Evolutionary conservation across 495 filamentous ascomycete species (phyloP).

Genomic region (Penicillium crystallinum): DNA sequence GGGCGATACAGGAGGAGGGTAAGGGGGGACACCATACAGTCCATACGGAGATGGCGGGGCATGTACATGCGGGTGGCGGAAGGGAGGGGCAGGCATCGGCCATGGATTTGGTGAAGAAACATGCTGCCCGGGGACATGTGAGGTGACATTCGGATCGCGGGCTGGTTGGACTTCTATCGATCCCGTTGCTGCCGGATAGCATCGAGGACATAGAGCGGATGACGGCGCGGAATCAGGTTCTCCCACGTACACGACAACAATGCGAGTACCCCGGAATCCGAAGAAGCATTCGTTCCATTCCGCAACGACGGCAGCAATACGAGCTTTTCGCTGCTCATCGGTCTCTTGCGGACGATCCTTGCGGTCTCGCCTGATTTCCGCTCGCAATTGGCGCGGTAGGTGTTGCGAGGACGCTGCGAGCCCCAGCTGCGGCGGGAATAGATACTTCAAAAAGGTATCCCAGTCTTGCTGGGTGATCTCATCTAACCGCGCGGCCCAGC

Average conservation of each 20-base stretch:
- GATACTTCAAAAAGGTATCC: slow-evolving; percentile 46
- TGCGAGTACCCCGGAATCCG: slow-evolving; percentile 33
- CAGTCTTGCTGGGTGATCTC: slow-evolving; percentile 47
- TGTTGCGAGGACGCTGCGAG: slow-evolving; percentile 37
- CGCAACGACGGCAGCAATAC: slow-evolving; percentile 39
- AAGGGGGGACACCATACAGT: slow-evolving; percentile 16
- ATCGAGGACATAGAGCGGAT: slow-evolving; percentile 41
- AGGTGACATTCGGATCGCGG: slow-evolving; percentile 5
- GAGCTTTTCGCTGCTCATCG: slow-evolving; percentile 35
- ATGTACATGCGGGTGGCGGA: slow-evolving; percentile 7
- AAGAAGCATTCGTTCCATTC: slow-evolving; percentile 54
- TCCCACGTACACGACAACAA: slow-evolving; percentile 36
- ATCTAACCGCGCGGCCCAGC: slow-evolving; percentile 32
- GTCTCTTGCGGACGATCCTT: slow-evolving; percentile 42
- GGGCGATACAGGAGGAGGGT: slow-evolving; percentile 8
- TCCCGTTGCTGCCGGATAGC: slow-evolving; percentile 40
- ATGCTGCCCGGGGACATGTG: slow-evolving; percentile 16
- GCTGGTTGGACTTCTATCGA: slow-evolving; percentile 8
- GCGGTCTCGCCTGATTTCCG: slow-evolving; percentile 39
- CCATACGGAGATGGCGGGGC: slow-evolving; percentile 11
- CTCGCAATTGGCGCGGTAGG: slow-evolving; percentile 37
- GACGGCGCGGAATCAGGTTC: slow-evolving; percentile 35
- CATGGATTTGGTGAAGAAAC: slow-evolving; percentile 14
- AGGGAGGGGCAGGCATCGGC: slow-evolving; percentile 14
- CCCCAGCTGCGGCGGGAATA: slow-evolving; percentile 41